Evolutionary conservation across 2,329 filamentous ascomycete species (phyloP).

Genomic region (Monilinia fructicola): DNA sequence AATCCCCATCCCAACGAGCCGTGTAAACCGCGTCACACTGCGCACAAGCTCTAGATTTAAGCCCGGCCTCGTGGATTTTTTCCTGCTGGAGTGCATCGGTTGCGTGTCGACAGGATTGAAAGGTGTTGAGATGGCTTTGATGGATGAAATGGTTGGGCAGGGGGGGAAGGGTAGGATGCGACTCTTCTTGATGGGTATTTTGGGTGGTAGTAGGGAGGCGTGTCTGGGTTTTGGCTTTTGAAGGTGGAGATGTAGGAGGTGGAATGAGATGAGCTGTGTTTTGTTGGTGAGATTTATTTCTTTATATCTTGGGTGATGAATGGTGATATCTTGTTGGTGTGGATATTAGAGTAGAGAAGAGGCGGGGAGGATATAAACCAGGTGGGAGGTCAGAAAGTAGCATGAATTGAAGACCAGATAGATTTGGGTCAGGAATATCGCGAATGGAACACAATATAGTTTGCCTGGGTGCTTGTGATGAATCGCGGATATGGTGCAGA

Average conservation of each 20-base stretch:
- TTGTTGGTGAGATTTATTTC: background rate
- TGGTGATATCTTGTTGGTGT: background rate
- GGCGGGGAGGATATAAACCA: background rate
- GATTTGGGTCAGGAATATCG: background rate
- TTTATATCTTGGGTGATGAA: background rate
- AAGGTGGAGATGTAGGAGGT: too few species aligned
- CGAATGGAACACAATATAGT: too few species aligned
- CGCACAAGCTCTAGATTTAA: too few species aligned
- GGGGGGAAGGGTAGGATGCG: too few species aligned
- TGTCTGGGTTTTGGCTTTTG: too few species aligned
- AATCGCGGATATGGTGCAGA: background rate
- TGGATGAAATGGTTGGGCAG: too few species aligned
- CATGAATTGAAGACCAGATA: background rate
- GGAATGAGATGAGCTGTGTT: too few species aligned
- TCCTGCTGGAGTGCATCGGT: too few species aligned
- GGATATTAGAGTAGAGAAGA: background rate
- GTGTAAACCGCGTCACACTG: too few species aligned
- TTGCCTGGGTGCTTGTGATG: background rate
- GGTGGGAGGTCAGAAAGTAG: background rate
- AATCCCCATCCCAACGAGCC: too few species aligned
- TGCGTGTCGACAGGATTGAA: too few species aligned
- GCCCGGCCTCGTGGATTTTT: too few species aligned
- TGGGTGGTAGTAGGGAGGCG: background rate
- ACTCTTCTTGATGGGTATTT: background rate
- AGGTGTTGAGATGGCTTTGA: background rate